Evolutionary conservation across 2,329 filamentous ascomycete species (phyloP).

Genomic region (Pseudocercospora crystallina): DNA sequence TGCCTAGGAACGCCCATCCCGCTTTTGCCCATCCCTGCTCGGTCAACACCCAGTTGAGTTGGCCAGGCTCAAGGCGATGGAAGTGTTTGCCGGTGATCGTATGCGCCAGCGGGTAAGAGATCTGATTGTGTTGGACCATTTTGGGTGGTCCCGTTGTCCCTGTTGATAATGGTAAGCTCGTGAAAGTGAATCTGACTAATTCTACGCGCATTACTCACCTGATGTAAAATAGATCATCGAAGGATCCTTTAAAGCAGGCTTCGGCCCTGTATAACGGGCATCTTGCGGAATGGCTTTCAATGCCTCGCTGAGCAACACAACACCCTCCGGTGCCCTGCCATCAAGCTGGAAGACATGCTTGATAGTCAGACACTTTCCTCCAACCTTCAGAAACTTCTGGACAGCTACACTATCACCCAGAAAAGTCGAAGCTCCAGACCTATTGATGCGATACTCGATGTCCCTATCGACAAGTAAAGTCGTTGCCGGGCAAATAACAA

Average conservation of each 20-base stretch:
- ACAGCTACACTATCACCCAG: constrained; percentile 39
- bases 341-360: constrained; percentile 37
- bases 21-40: constrained; percentile 48
- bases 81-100: constrained; percentile 42
- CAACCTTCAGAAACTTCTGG: constrained; percentile 36
- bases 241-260: constrained; percentile 32
- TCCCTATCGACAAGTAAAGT: constrained; percentile 41
- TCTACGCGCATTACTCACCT: background rate
- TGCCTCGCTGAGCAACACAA: constrained; percentile 29
- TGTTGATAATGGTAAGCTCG: background rate
- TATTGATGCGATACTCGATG: constrained; percentile 39
- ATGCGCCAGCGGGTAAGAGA: constrained; percentile 43
- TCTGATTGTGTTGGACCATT: constrained; percentile 44
- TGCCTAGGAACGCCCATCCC: constrained; percentile 42
- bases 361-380: constrained; percentile 34
- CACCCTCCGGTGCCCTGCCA: constrained; percentile 23
- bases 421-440: constrained; percentile 39
- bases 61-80: constrained; percentile 37
- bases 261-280: constrained; percentile 25
- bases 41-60: constrained; percentile 42
- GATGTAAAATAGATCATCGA: constrained; percentile 43
- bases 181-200: no score
- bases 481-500: constrained; percentile 42
- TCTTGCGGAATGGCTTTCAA: constrained; percentile 29
- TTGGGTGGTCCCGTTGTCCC: constrained; percentile 44